Conservation (phyloP, 352 stramenopile species). For the Detonula confervacea region DNA sequence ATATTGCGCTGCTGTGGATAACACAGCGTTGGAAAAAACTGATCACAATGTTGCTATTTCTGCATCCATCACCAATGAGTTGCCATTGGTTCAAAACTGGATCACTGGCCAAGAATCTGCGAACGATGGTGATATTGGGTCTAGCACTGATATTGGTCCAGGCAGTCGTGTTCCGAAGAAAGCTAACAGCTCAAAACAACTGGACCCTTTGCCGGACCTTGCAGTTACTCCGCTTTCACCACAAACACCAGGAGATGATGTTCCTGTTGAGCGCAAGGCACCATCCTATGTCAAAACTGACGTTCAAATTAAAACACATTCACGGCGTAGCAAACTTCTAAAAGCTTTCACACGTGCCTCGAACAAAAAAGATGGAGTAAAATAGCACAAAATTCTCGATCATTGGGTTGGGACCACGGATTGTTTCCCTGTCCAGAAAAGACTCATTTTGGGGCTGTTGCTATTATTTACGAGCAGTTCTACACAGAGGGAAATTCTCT, state of each 20-base stretch:
- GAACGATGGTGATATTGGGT: neutral
- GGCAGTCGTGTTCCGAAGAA: conserved; percentile 8
- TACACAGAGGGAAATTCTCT: too few relatives aligned
- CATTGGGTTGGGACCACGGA: too few relatives aligned
- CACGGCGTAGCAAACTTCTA: conserved; percentile 41
- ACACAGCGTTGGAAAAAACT: conserved; percentile 53
- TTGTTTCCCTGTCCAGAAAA: too few relatives aligned
- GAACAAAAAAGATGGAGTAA: neutral
- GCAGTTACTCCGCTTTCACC: neutral
- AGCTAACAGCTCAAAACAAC: conserved; percentile 4
- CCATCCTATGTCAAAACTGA: conserved; percentile 21
- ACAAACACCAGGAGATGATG: neutral
- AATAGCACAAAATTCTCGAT: too few relatives aligned
- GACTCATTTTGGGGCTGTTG: too few relatives aligned
- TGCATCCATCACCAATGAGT: conserved; percentile 6
- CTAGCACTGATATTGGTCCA: neutral
- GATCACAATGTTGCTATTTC: conserved; percentile 24
- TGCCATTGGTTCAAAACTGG: neutral
- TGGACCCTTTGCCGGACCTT: neutral
- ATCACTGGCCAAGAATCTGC: neutral
- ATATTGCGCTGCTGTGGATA: conserved; percentile 52
- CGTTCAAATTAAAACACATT: conserved; percentile 35
- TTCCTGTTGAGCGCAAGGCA: neutral
- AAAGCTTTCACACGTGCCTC: conserved; percentile 35
- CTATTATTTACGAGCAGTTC: too few relatives aligned